Conservation (phyloP, 768 basidiomycete genomes). For the Agaricus subrufescens region DNA sequence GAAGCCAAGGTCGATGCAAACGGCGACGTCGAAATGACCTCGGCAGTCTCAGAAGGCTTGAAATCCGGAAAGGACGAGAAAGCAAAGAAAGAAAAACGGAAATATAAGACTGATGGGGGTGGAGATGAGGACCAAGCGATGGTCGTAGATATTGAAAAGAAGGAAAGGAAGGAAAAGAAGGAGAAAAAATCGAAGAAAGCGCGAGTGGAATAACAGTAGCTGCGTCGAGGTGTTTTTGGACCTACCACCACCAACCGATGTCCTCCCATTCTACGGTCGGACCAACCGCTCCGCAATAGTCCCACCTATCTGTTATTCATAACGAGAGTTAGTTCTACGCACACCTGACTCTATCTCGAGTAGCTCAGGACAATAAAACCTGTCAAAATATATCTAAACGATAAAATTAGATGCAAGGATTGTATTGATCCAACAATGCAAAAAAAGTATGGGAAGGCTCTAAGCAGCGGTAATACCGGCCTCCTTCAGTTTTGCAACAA, state of each 20-base stretch:
- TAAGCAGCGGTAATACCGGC: conserved; percentile 53
- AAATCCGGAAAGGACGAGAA: conserved; percentile 14
- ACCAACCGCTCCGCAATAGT: conserved; percentile 37
- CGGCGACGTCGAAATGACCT: neutral
- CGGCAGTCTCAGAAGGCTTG: neutral
- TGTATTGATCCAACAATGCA: neutral
- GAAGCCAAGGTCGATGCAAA: neutral
- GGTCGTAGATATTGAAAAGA: neutral
- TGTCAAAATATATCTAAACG: too few species aligned
- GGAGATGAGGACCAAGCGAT: conserved; percentile 10
- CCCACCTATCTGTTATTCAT: conserved; percentile 89
- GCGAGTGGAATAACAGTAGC: neutral
- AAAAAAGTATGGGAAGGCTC: neutral
- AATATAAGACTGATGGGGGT: conserved; percentile 3
- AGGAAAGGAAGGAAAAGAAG: conserved; percentile 16
- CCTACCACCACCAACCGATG: too few species aligned
- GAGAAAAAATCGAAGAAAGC: conserved; percentile 12
- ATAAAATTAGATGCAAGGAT: neutral
- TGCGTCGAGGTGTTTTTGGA: conserved; percentile 7
- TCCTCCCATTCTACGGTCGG: neutral
- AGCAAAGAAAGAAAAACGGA: conserved; percentile 16
- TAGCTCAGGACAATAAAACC: too few species aligned
- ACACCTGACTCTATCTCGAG: too few species aligned
- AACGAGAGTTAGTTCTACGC: too few species aligned
- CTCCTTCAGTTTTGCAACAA: conserved; percentile 85